A percentile compares a stretch with the other conserved stretches of the same genome.
Evolutionary conservation across 805 yeast genomes (phyloP).

Genomic region (Kodamaea neixiangensis): DNA sequence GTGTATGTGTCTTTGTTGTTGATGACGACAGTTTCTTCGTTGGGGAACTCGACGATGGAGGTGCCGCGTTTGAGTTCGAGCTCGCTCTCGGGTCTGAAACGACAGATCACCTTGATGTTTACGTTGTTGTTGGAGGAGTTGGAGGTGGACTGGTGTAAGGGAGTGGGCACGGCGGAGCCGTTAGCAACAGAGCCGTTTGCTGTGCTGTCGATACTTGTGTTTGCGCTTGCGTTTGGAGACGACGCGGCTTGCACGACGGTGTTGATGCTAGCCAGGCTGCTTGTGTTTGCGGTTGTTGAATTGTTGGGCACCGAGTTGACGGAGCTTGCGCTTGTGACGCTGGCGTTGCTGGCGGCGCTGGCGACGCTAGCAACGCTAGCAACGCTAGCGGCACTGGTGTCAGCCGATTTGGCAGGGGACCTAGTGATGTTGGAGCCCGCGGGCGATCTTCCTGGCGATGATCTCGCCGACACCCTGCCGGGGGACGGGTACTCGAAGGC

Average conservation of each 20-base stretch:
- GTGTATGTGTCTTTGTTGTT: slow-evolving; percentile 45
- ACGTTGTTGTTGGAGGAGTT: slow-evolving; percentile 14
- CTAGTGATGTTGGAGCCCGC: background rate
- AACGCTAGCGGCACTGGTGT: background rate
- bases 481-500: slow-evolving; percentile 3
- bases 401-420: background rate
- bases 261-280: slow-evolving; percentile 1
- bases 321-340: background rate
- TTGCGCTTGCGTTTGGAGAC: background rate
- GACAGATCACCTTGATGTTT: slow-evolving; percentile 66
- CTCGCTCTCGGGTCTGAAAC: slow-evolving; percentile 62
- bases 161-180: too few relatives aligned
- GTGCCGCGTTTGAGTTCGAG: slow-evolving; percentile 28
- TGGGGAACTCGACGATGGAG: slow-evolving; percentile 23
- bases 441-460: background rate
- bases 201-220: background rate
- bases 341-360: background rate
- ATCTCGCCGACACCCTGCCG: background rate
- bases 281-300: background rate
- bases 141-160: too few relatives aligned
- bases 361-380: background rate
- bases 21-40: slow-evolving; percentile 28
- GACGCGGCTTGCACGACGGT: background rate
- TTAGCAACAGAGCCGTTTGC: background rate
- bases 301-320: background rate